Base-by-base conservation (phyloP, 2,329 filamentous ascomycete species). In the Fusarium transvaalense region DNA sequence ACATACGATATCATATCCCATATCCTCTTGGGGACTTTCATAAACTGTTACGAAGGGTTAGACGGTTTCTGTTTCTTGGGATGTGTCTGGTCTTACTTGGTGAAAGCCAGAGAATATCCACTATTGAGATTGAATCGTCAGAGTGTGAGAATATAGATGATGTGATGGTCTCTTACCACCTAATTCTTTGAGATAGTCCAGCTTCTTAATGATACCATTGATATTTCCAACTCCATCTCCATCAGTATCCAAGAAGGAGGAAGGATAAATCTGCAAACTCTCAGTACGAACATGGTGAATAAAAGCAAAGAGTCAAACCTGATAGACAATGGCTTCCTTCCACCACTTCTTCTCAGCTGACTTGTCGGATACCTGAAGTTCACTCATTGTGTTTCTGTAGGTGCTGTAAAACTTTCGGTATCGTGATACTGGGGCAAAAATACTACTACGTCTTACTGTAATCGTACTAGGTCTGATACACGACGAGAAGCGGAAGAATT, bases 191-290 rank as follows among this genome's bases (percentile, higher is more conserved):
- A 72, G 55, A 25, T 87, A 87, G 68, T 85, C 83, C 8, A 87
- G 74, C 70, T 85, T 83, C 53, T 80, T 79, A 12, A 85, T 82
- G 68, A 87, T 85, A 14, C 85, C 85, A 1, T 78, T 79, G 6
- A 88, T 78, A 63, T 87, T 85, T 9, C 84, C 85, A 29, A 85
- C 70, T 2, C 85, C 85, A 71, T 86, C 84, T 35, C 81, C 82
- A 51, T 86, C 85, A 59, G 81, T 82, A 70, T 86, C 85, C 42
- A 83, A 82, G 77, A 87, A 88, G 17, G 81, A 83, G n/a, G 85
- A 81, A 1, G 85, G 84, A 71, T 87, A 88, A 66, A 88, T 86
- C 71, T 88, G 5, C 4, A 4, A 2, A 2, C n/a, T 5, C 25
- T 39, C 4, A 31, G 13, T 17, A 21, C 9, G 4, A 6, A 3